Percentiles rank a stretch among this genome's conserved stretches.
These are phyloP conservation scores for Citrus maxima DNA, from an alignment of 345 rosid species.

Conservation along the genomic window DNA sequence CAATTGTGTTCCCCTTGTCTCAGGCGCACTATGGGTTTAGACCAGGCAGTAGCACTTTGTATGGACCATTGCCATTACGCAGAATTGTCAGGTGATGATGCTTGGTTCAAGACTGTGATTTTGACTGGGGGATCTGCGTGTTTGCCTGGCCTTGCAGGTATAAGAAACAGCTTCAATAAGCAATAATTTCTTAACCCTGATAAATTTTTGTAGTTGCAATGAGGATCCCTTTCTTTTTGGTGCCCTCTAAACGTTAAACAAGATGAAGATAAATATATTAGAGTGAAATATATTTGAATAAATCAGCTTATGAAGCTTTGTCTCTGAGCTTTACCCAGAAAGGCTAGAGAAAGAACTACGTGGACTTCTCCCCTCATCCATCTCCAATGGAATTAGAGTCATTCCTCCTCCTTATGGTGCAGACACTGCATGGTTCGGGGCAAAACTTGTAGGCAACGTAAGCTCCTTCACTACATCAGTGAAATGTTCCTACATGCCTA, in stretches of 20 bases:
- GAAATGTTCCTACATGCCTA: too few species aligned
- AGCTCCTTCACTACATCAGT: conserved; percentile 21
- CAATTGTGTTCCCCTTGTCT: conserved; percentile 5
- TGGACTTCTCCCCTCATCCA: conserved; percentile 49
- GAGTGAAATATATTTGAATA: background rate
- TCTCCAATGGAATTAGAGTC: conserved; percentile 59
- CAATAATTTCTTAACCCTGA: background rate
- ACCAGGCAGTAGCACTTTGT: conserved; percentile 86
- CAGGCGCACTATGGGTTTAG: conserved; percentile 84
- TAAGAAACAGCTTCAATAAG: background rate
- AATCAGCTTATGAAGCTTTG: background rate
- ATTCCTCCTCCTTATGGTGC: conserved; percentile 66
- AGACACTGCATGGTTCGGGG: conserved; percentile 92
- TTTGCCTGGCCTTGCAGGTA: conserved; percentile 87
- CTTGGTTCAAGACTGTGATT: conserved; percentile 92
- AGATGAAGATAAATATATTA: background rate
- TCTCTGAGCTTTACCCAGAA: conserved; percentile 39
- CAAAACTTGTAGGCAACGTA: conserved; percentile 81
- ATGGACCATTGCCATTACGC: conserved; percentile 89
- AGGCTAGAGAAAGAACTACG: conserved; percentile 81
- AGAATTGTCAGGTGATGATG: conserved; percentile 54
- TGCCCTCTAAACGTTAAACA: background rate
- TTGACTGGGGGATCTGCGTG: conserved; percentile 79
- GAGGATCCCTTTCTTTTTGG: background rate
- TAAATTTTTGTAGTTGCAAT: background rate